Evolutionary conservation across 192 early-diverging fungal species (phyloP).

Genomic region (Podila epicladia): DNA sequence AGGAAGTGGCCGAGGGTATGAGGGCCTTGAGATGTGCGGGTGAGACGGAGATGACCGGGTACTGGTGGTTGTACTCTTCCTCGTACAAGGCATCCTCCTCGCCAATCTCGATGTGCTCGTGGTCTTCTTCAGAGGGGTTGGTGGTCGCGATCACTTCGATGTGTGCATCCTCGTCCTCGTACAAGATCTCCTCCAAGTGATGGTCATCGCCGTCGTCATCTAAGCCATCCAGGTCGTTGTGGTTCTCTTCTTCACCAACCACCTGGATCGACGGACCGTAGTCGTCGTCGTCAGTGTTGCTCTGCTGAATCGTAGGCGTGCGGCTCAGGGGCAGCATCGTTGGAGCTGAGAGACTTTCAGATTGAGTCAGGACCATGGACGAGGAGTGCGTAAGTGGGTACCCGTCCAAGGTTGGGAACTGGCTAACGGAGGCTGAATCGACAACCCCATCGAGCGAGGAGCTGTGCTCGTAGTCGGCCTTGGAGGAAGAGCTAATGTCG

Average conservation of each 20-base stretch:
- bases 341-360: not conserved
- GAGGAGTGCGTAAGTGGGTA: conserved; percentile 35
- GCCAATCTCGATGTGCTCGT: not conserved
- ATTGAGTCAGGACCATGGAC: not conserved
- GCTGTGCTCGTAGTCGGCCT: no score
- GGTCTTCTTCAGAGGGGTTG: no score
- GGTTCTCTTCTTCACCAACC: not conserved
- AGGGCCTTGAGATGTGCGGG: not conserved
- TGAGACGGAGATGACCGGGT: conserved; percentile 15
- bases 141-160: no score
- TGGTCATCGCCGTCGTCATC: not conserved
- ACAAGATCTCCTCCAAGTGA: no score
- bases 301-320: conserved; percentile 27
- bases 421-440: not conserved
- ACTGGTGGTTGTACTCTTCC: conserved; percentile 15
- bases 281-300: not conserved
- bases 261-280: not conserved
- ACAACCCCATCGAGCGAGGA: no score
- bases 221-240: not conserved
- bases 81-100: conserved; percentile 12
- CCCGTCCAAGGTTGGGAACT: conserved; percentile 29
- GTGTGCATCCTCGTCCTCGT: not conserved
- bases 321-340: conserved; percentile 26
- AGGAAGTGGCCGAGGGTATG: not conserved
- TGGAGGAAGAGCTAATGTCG: not conserved